Evolutionary conservation across 31 red algal genomes (phyloP).

Genomic region (Odonthalia washingtoniensis): DNA sequence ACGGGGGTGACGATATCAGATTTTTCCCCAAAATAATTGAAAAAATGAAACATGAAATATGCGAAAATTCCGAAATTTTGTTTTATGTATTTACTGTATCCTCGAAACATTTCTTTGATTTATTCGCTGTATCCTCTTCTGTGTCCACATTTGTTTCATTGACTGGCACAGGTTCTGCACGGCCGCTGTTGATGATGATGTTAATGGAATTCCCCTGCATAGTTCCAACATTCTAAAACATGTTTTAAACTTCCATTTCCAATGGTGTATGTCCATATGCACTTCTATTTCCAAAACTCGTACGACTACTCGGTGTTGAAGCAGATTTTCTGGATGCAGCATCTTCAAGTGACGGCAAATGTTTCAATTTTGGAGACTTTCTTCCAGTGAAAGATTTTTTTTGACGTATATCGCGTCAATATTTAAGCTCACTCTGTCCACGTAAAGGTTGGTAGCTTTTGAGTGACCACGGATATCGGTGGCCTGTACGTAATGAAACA

Average conservation of each 20-base stretch:
- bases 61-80: too few relatives aligned
- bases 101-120: too few relatives aligned
- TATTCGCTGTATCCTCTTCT: too few relatives aligned
- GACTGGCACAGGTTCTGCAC: too few relatives aligned
- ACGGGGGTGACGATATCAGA: too few relatives aligned
- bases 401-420: neutral
- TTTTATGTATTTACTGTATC: too few relatives aligned
- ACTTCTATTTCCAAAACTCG: too few relatives aligned
- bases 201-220: neutral
- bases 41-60: too few relatives aligned
- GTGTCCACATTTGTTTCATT: too few relatives aligned
- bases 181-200: neutral
- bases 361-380: neutral
- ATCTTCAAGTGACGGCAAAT: neutral
- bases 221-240: neutral
- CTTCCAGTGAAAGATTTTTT: neutral
- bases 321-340: neutral
- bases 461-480: slow-evolving; percentile 18
- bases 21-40: too few relatives aligned
- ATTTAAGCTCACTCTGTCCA: neutral
- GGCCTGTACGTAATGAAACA: slow-evolving; percentile 45
- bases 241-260: neutral
- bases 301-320: too few relatives aligned
- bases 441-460: neutral
- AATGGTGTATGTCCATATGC: neutral